Base-by-base conservation (phyloP, 2,329 filamentous ascomycete genomes). In the Chrysoporthe puriensis region DNA sequence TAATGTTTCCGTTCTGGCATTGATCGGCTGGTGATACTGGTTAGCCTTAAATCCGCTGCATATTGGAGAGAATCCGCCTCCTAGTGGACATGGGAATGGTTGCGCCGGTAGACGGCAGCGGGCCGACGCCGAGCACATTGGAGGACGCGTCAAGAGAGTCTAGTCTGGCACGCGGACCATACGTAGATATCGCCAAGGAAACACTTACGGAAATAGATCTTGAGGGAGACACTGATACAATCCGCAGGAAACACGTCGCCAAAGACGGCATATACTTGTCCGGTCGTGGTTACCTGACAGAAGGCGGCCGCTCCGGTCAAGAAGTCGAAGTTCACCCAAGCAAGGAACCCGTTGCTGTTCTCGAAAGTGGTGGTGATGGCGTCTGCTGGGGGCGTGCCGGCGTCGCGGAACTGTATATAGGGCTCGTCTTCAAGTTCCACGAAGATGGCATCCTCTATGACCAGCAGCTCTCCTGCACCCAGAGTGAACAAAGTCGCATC, bases 211-310 rank as follows among this genome's bases (percentile, higher is more conserved):
- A 11, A 18, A 18, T 16, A 21, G n/a, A 21, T 34, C 32, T 11
- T 4, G 54, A 57, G 54, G 16, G 18, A 16, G 34, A 57, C 54
- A 18, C 2, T n/a, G 6, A n/a, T 2, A 40, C 54, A 57, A 26
- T 11, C 32, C 1, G 14, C 32, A n/a, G 54, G 54, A 40, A 11
- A 36, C 16, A n/a, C 54, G 54, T 40, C 54, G 18, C n/a, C 34
- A 32, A 57, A 57, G 18, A 40, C 34, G 54, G 54, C 54, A 40
- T 36, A 57, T 34, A 57, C 54, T 18, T 57, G 54, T 57, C 54
- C 54, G 34, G 32, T 57, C 54, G 54, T 40, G 5, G 34, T 1
- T 7, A 40, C 32, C 34, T 57, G 54, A 18, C 54, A 57, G 34
- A 57, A 57, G 34, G 32, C 5, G 16, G 54, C 54, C 4, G 16